Conservation (phyloP, 139 green algal species). For the Chlorella sp. region DNA sequence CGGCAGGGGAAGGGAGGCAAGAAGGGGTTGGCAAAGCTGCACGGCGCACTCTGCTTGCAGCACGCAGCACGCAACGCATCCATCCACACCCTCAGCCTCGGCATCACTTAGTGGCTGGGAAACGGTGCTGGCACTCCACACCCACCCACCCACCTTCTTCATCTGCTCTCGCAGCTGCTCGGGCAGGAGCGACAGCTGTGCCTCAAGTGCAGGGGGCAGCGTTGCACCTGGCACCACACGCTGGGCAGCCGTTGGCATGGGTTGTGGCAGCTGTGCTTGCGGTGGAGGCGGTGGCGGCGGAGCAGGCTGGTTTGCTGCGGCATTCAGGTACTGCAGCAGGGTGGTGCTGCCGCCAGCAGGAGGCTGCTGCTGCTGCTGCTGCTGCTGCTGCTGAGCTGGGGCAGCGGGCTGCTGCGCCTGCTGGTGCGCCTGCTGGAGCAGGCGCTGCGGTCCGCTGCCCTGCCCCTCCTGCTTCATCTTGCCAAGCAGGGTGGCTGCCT, state of each 20-base stretch:
- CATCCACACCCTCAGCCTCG: too few species aligned
- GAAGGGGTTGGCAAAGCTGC: too few species aligned
- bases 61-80: too few species aligned
- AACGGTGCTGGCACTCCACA: too few species aligned
- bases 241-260: background rate
- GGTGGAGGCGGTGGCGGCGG: background rate
- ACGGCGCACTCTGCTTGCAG: too few species aligned
- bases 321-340: background rate
- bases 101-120: too few species aligned
- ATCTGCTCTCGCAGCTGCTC: background rate
- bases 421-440: background rate
- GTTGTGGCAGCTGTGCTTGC: background rate
- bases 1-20: too few species aligned
- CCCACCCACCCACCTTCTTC: background rate
- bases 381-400: background rate
- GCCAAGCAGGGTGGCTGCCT: background rate
- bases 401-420: too few species aligned
- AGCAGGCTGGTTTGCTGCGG: background rate
- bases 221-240: too few species aligned
- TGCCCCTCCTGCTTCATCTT: background rate
- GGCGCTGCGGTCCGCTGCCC: background rate
- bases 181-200: conserved; percentile 1
- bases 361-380: conserved; percentile 5
- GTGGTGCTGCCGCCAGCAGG: background rate
- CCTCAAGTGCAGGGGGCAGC: background rate